These are phyloP conservation scores for Elasticomyces elasticus DNA, from an alignment of 495 filamentous ascomycete species.

Conservation along the genomic window DNA sequence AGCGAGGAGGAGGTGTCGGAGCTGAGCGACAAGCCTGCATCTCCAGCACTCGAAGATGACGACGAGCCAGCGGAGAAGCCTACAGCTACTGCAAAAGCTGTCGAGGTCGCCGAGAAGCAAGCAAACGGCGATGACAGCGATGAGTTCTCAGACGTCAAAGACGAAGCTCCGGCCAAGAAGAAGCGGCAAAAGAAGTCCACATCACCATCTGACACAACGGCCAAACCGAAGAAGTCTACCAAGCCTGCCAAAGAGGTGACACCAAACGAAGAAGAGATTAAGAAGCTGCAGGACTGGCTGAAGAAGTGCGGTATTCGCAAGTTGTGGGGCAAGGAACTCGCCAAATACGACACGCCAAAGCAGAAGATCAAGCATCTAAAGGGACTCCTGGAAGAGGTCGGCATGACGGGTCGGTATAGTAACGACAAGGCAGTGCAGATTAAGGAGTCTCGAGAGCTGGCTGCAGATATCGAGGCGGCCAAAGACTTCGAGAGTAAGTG, in stretches of 20 bases:
- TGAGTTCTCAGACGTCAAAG: constrained; percentile 65
- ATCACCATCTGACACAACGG: constrained; percentile 22
- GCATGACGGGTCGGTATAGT: constrained; percentile 82
- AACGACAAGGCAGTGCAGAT: constrained; percentile 74
- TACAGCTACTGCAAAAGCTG: constrained; percentile 22
- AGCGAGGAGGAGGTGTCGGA: background rate
- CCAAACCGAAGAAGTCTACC: constrained; percentile 10
- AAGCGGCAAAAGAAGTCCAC: constrained; percentile 34
- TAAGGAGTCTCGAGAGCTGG: constrained; percentile 71
- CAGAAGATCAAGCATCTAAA: constrained; percentile 79
- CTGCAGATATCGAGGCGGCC: constrained; percentile 70
- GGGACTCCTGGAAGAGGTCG: constrained; percentile 62
- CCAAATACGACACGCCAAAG: constrained; percentile 59
- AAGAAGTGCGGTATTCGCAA: constrained; percentile 90
- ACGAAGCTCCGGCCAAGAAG: constrained; percentile 50
- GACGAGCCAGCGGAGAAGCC: constrained; percentile 11
- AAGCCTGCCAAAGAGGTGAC: constrained; percentile 38
- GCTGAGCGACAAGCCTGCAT: too few relatives aligned
- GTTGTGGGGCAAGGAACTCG: constrained; percentile 76
- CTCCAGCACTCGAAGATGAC: constrained; percentile 20
- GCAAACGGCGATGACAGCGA: constrained; percentile 51
- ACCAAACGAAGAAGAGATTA: constrained; percentile 71
- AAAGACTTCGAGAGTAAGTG: constrained; percentile 67
- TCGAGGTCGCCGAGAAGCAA: constrained; percentile 10
- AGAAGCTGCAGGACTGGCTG: constrained; percentile 78